Evolutionary conservation across 2,329 filamentous ascomycete genomes (phyloP), one percentile per base, ranked within the genome.

Genomic region (Ascosphaera pollenicola): DNA sequence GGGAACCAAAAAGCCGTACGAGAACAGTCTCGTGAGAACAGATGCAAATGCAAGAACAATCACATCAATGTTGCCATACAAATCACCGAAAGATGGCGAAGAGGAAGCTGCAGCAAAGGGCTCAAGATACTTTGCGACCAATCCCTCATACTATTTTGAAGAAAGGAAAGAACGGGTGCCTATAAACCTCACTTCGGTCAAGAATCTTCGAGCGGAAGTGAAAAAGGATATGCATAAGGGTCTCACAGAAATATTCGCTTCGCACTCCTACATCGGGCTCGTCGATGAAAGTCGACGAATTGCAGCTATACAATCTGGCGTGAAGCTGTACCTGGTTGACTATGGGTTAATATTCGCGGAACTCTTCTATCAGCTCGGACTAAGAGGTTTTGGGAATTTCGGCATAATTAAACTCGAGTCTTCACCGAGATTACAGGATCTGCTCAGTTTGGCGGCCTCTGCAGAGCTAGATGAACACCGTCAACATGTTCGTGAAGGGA

Each of bases 341-440:
- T 98, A 98, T 51, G 89, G 84, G 8, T 75, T 87, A 53, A 63
- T 80, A 1, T 80, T 74, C 54, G 79, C 75, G 44, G 87, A 95
- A 49, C 91, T 87, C 55, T 91, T 95, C 55, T 98, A 98, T 60
- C 89, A 98, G 58, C 62, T 95, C 16, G 87, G 84, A 0, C 68
- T 98, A 28, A 92, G 84, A 0, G 84, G 98, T 52, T 98, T 98
- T 58, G 83, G 79, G 2, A 98, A 98, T 54, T 94, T 93, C 51
- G 89, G 89, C 2, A 58, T 66, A 17, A 84, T 98, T 42, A 73
- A 71, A 8, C 83, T 98, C 49, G 70, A 74, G 37, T 80, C 83
- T 2, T 69, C 83, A 0, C 67, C 94, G 1, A 65, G 73, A 42
- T 60, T 98, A 3, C 61, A 65, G 3, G 72, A 79, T 41, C 57